Evolutionary conservation across 306 rosid genomes (phyloP).

Genomic region (Fragaria vesca): DNA sequence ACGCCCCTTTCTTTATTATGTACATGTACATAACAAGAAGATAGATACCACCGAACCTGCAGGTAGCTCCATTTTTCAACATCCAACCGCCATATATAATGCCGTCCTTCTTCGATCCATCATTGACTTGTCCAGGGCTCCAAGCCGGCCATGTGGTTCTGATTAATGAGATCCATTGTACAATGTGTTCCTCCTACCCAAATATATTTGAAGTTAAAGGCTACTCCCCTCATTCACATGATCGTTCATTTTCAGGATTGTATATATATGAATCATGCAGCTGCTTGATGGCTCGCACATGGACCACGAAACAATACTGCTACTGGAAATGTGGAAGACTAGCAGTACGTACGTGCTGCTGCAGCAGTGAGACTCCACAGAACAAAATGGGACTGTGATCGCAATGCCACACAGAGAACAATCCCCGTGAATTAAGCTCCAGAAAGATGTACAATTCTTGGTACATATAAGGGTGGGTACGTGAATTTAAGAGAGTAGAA

Average conservation of each 20-base stretch:
- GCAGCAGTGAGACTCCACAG: neutral
- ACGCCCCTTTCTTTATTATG: neutral
- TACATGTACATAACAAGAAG: neutral
- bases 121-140: neutral
- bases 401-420: neutral
- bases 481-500: neutral
- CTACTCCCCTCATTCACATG: neutral
- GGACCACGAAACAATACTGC: neutral
- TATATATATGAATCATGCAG: neutral
- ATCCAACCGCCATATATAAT: neutral
- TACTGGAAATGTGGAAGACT: neutral
- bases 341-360: neutral
- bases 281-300: neutral
- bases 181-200: neutral
- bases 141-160: neutral
- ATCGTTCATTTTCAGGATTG: neutral
- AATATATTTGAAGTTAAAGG: neutral
- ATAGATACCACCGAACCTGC: neutral
- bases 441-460: neutral
- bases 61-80: neutral
- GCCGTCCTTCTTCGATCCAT: neutral
- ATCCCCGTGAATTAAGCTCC: neutral
- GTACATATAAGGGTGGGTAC: neutral
- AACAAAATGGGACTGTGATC: neutral
- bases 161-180: neutral